phyloP scores from a whole-genome alignment of 495 filamentous ascomycete species.

The Thermochaetoides thermophila region DNA sequence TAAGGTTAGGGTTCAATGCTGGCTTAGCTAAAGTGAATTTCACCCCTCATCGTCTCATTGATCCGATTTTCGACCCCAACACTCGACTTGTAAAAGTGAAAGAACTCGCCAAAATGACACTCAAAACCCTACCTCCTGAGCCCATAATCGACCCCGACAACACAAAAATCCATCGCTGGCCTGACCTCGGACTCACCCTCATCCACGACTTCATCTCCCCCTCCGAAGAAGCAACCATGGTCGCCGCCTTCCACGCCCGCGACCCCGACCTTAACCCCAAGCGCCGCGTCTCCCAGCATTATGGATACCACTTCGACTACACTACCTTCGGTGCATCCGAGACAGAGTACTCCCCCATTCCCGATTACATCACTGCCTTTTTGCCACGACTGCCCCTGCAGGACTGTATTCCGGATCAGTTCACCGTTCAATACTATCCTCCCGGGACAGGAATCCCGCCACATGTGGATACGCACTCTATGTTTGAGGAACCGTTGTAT shows the following conservation, averaged over 20 bases:
- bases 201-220: slow-evolving; percentile 17
- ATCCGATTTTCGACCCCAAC: no score
- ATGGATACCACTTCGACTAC: slow-evolving; percentile 22
- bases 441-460: slow-evolving; percentile 21
- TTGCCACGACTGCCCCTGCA: slow-evolving; percentile 16
- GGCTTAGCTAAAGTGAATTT: no score
- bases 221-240: slow-evolving; percentile 14
- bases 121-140: neutral
- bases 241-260: slow-evolving; percentile 14
- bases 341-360: slow-evolving; percentile 11
- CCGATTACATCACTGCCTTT: slow-evolving; percentile 12
- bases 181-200: slow-evolving; percentile 13
- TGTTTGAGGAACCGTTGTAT: slow-evolving; percentile 20
- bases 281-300: slow-evolving; percentile 17
- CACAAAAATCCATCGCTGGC: slow-evolving; percentile 13
- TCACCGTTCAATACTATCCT: slow-evolving; percentile 22
- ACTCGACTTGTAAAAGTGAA: no score
- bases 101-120: no score
- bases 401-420: slow-evolving; percentile 16
- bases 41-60: no score
- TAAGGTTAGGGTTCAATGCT: no score
- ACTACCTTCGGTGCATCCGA: slow-evolving; percentile 19
- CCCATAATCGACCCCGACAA: slow-evolving; percentile 8
- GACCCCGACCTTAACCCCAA: slow-evolving; percentile 5
- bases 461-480: slow-evolving; percentile 21